Base-by-base conservation (phyloP, 441 rosid genomes). In the Croton setiger region DNA sequence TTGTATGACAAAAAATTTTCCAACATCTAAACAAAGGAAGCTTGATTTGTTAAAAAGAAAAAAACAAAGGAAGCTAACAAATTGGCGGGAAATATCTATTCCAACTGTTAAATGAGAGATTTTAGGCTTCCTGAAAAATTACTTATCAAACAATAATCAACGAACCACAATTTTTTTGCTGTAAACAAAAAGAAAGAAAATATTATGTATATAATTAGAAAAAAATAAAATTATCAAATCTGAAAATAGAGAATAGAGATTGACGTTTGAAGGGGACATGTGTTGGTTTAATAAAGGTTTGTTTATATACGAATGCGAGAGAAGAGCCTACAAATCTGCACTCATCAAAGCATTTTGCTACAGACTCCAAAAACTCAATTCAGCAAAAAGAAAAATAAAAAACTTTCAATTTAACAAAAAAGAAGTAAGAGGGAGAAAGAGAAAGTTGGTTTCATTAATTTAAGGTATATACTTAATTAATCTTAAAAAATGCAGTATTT, bases 401-500 rank as follows among this genome's bases (percentile, higher is more conserved):
- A 12, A 3, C 3, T 27, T 27, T 27, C 63, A 37, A 54, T 48
- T 69, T 8, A n/a, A n/a, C n/a, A 14, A 60, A 39, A 43, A 67
- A 13, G 6, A 57, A 56, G 65, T 14, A 6, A 54, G 52, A 58
- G 45, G 44, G 55, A 2, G 41, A 63, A n/a, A 63, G 21, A 10
- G 43, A 51, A 43, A 23, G n/a, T 48, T 17, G 27, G 54, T 9
- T n/a, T 74, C 60, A 45, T 15, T 18, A 43, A 43, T 5, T 15
- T 23, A 33, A 23, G 60, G 9, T 31, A 48, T 23, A 47, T 44
- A 67, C 54, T 3, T 2, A 1, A 17, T 27, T 27, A 27, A 27
- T 27, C 17, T 3, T 39, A 7, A 53, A 31, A 23, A 37, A 39
- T 68, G 77, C 69, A 35, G 68, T 80, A 67, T 70, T 77, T 85